These are phyloP conservation scores for Abortiporus biennis DNA, from an alignment of 1,284 basidiomycete genomes.

Conservation along the genomic window DNA sequence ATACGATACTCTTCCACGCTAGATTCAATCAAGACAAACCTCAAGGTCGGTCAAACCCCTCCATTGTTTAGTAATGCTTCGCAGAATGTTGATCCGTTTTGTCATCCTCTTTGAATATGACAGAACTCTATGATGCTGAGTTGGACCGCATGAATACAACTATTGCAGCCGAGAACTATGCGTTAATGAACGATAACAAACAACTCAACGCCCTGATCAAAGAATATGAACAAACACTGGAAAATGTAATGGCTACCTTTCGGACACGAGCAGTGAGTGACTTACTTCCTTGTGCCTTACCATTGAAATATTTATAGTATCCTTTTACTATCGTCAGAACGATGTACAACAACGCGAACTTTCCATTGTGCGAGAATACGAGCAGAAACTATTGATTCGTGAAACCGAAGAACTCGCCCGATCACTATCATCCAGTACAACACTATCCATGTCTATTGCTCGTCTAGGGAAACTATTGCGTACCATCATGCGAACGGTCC, in stretches of 20 bases:
- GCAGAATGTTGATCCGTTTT: too few relatives aligned
- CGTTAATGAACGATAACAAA: constrained; percentile 91
- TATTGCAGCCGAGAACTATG: constrained; percentile 83
- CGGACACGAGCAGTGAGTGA: constrained; percentile 81
- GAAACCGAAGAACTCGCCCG: constrained; percentile 69
- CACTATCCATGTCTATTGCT: constrained; percentile 64
- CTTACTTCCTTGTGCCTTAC: background rate
- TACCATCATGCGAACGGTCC: constrained; percentile 62
- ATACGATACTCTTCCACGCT: constrained; percentile 5
- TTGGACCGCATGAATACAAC: constrained; percentile 86
- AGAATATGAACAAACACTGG: constrained; percentile 95
- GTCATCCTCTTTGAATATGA: background rate
- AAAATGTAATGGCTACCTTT: constrained; percentile 94
- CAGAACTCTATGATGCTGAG: constrained; percentile 91
- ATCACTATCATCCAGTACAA: constrained; percentile 57
- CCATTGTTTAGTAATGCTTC: too few relatives aligned
- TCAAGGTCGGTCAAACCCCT: constrained; percentile 53
- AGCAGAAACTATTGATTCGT: constrained; percentile 71
- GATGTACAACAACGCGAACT: constrained; percentile 94
- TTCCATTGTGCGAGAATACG: constrained; percentile 87
- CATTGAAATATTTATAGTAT: constrained; percentile 8
- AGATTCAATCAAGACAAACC: constrained; percentile 90
- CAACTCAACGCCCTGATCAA: constrained; percentile 87
- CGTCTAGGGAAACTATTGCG: constrained; percentile 74
- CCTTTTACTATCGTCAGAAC: constrained; percentile 45